A percentile compares a stretch with the other conserved stretches of the same genome.
phyloP scores from a whole-genome alignment of 768 basidiomycete species.

The Thelephora aurantiotincta region DNA sequence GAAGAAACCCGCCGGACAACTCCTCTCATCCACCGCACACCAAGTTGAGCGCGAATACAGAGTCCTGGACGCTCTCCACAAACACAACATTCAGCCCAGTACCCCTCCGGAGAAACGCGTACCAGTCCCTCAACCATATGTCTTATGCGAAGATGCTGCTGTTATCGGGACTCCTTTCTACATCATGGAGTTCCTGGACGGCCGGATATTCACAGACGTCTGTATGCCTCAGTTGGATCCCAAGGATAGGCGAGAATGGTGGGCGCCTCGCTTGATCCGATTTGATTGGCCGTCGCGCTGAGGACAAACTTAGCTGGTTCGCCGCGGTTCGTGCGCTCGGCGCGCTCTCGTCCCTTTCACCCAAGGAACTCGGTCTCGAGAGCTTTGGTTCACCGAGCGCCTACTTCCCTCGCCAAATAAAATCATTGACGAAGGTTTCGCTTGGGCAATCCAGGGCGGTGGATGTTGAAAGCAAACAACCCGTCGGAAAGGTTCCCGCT shows the following conservation, averaged over 20 bases:
- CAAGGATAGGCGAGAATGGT: constrained; percentile 61
- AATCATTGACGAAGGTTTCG: constrained; percentile 73
- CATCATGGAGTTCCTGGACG: constrained; percentile 91
- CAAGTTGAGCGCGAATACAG: constrained; percentile 90
- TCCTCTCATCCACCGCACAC: constrained; percentile 86
- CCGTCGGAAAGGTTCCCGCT: constrained; percentile 58
- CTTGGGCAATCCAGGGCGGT: constrained; percentile 55
- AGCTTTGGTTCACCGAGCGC: constrained; percentile 59
- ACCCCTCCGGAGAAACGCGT: constrained; percentile 40
- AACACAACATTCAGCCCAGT: constrained; percentile 43
- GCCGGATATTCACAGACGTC: constrained; percentile 84
- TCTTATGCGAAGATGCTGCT: constrained; percentile 63
- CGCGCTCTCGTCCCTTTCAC: constrained; percentile 49
- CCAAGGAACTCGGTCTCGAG: constrained; percentile 49
- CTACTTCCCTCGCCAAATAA: constrained; percentile 93
- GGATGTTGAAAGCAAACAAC: constrained; percentile 48
- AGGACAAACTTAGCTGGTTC: constrained; percentile 44
- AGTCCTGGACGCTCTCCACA: constrained; percentile 64
- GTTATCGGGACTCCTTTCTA: constrained; percentile 89
- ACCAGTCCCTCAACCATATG: constrained; percentile 76
- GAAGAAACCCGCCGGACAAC: constrained; percentile 81
- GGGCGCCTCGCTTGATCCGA: constrained; percentile 11
- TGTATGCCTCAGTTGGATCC: constrained; percentile 56
- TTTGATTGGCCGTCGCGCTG: neutral
- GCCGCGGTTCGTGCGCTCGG: constrained; percentile 61